phyloP scores from a whole-genome alignment of 768 basidiomycete genomes.

The Leccinellum albellum region DNA sequence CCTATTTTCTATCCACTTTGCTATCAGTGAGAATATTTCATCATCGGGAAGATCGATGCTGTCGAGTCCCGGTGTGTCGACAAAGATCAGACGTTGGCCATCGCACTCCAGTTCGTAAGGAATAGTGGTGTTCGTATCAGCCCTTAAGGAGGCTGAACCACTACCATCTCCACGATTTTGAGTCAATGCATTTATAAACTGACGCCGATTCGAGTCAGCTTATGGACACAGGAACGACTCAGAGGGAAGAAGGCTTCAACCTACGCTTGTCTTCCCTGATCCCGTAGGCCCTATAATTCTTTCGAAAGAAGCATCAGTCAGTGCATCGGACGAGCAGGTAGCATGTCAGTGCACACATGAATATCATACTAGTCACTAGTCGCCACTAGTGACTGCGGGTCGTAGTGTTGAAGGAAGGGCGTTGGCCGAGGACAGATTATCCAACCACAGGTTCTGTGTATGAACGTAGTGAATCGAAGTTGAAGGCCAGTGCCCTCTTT shows the following conservation, averaged over 20 bases:
- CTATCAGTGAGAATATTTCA: background rate
- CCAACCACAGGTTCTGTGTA: too few species aligned
- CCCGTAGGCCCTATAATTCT: conserved; percentile 1
- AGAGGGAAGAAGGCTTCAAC: background rate
- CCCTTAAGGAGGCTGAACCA: background rate
- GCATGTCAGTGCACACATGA: background rate
- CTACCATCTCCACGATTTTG: background rate
- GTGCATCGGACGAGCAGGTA: background rate
- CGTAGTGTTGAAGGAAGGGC: too few species aligned
- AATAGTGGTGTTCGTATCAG: background rate
- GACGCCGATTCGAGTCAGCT: background rate
- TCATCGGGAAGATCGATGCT: background rate
- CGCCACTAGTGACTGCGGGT: background rate
- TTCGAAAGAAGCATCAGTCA: background rate
- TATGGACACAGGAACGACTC: background rate
- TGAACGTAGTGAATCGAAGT: background rate
- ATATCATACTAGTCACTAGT: background rate
- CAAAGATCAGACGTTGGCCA: background rate
- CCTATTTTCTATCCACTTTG: background rate
- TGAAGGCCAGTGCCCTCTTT: too few species aligned
- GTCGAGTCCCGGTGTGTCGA: conserved; percentile 10
- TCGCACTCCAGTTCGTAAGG: background rate
- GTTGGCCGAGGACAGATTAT: too few species aligned
- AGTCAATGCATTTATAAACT: conserved; percentile 5
- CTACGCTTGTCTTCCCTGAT: conserved; percentile 6